These are phyloP conservation scores for Eutrema japonicum DNA, from an alignment of 345 rosid genomes.

Conservation along the genomic window DNA sequence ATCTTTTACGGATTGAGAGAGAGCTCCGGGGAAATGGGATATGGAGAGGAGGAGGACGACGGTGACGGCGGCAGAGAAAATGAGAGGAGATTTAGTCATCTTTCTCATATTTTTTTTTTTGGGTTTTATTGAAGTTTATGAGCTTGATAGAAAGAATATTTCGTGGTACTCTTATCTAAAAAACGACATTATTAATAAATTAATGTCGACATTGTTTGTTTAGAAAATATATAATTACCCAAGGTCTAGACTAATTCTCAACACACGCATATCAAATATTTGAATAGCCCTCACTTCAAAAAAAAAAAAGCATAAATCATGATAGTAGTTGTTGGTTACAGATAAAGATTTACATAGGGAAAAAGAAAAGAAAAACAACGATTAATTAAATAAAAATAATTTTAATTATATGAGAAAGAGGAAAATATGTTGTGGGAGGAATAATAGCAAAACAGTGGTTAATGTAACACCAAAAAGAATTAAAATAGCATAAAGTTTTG, in stretches of 20 bases:
- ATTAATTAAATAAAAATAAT: no score
- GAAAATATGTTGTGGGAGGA: background rate
- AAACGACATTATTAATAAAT: no score
- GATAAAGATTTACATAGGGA: background rate
- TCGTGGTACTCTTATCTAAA: slow-evolving; percentile 14
- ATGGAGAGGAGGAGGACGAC: slow-evolving; percentile 23
- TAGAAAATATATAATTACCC: background rate
- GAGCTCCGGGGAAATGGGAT: slow-evolving; percentile 32
- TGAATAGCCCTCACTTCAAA: background rate
- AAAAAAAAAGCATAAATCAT: background rate
- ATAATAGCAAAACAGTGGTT: no score
- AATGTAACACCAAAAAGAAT: no score
- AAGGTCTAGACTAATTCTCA: background rate
- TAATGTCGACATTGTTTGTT: slow-evolving; percentile 7
- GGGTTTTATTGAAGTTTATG: background rate
- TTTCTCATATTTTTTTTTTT: background rate
- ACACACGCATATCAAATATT: background rate
- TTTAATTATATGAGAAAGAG: background rate
- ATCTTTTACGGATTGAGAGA: slow-evolving; percentile 25
- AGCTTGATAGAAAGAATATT: background rate
- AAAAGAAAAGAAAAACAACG: no score
- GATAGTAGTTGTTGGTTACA: background rate
- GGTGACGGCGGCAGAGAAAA: background rate
- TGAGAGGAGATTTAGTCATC: slow-evolving; percentile 15
- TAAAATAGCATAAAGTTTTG: no score